phyloP scores from a whole-genome alignment of 2,329 filamentous ascomycete species.

The Metarhizium brunneum region DNA sequence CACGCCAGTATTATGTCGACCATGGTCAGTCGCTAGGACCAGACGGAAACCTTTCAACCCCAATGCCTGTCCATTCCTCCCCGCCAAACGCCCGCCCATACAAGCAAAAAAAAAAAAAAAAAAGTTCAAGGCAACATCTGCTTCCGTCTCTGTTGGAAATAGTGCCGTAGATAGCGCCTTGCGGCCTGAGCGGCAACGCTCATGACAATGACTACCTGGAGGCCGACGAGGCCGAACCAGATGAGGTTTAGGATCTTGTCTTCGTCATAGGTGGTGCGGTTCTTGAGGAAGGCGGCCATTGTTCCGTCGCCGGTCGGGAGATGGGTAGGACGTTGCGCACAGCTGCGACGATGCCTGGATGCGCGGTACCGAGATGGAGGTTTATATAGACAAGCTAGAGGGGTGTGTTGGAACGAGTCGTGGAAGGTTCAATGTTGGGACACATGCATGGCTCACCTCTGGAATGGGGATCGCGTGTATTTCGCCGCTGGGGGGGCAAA shows the following conservation, averaged over 20 bases:
- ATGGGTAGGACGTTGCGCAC: not conserved
- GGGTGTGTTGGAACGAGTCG: no score
- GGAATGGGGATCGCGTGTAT: no score
- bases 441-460: no score
- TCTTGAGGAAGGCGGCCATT: conserved; percentile 16
- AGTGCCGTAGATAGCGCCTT: conserved; percentile 4
- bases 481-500: no score
- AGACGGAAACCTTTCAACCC: not conserved
- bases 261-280: conserved; percentile 19
- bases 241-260: conserved; percentile 33
- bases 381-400: no score
- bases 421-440: no score
- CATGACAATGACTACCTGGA: conserved; percentile 36
- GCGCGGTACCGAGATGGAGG: no score
- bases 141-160: conserved; percentile 6
- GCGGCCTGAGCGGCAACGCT: conserved; percentile 24
- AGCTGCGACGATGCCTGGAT: not conserved
- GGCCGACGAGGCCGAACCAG: conserved; percentile 36
- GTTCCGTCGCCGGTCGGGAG: not conserved
- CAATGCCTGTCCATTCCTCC: not conserved
- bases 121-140: conserved; percentile 4
- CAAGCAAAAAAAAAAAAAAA: not conserved
- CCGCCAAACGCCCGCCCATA: no score
- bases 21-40: not conserved
- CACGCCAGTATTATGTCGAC: not conserved